Evolutionary conservation across 169 alveolate genomes (phyloP).

Genomic region (Babesia ovis): DNA sequence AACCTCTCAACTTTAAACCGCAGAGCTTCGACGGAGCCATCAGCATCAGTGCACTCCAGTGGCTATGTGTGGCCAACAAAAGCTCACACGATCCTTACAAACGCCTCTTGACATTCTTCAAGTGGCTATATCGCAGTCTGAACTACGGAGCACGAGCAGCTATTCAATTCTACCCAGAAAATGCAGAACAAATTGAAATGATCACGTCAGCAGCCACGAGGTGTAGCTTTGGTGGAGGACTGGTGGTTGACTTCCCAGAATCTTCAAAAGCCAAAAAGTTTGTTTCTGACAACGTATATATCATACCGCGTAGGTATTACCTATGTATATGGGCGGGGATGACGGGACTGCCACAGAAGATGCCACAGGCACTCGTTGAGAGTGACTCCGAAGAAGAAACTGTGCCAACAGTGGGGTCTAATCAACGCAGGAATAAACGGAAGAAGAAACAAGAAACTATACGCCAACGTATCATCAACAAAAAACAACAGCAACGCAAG

Average conservation of each 20-base stretch:
- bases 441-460: slow-evolving; percentile 51
- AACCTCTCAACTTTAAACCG: slow-evolving; percentile 35
- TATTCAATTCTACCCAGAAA: slow-evolving; percentile 95
- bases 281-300: no score
- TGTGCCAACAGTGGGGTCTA: background rate
- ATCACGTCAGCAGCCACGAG: slow-evolving; percentile 91
- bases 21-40: slow-evolving; percentile 68
- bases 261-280: slow-evolving; percentile 94
- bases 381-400: slow-evolving; percentile 39
- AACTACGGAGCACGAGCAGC: slow-evolving; percentile 69
- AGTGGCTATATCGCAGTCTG: slow-evolving; percentile 61
- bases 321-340: slow-evolving; percentile 92
- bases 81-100: slow-evolving; percentile 88
- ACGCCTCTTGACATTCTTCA: slow-evolving; percentile 89
- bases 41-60: slow-evolving; percentile 92
- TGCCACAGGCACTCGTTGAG: slow-evolving; percentile 61
- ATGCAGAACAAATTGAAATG: slow-evolving; percentile 91
- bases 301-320: slow-evolving; percentile 80
- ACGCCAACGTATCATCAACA: slow-evolving; percentile 79
- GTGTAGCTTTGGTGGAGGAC: slow-evolving; percentile 94
- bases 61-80: slow-evolving; percentile 94
- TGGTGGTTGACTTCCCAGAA: slow-evolving; percentile 95
- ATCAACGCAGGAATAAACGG: slow-evolving; percentile 39
- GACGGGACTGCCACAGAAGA: slow-evolving; percentile 66
- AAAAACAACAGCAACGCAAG: slow-evolving; percentile 90